Base-by-base conservation (phyloP, 495 filamentous ascomycete genomes). In the Hypoxylon fuscum region DNA sequence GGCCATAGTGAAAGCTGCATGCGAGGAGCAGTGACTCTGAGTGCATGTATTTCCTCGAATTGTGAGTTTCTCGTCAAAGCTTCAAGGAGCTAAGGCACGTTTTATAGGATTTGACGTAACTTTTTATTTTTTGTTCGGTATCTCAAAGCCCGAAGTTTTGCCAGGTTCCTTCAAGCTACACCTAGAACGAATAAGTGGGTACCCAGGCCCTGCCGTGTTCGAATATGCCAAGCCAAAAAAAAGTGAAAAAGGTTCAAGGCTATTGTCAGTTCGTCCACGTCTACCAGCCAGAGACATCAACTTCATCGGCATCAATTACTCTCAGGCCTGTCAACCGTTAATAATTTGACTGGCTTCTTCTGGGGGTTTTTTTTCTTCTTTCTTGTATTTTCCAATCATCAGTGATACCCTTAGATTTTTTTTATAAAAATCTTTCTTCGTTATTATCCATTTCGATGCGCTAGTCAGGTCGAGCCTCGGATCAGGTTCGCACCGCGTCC, bases 371-470 rank as follows among this genome's bases (percentile, higher is more conserved):
- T 41, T 47, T 47, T 18, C 21, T 57, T 42, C 31, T 55, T 59
- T 65, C 40, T 45, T 60, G 45, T 45, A 60, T 65, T 55, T 65
- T 47, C 59, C 57, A 41, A 50, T 17, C 38, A 22, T n/a, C 50
- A 23, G 54, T 59, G 62, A 65, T 59, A 59, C 55, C 50, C 62
- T 6, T 51, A 46, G 38, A 51, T 65, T 51, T 44, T 47, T 46
- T n/a, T n/a, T n/a, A n/a, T n/a, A n/a, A n/a, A n/a, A 3, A 38
- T n/a, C 1, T 44, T 23, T 47, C 50, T 15, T 45, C 18, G 37
- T 35, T 14, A 41, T 50, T 11, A 31, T 27, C 53, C 0, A 21
- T 25, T 31, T 52, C 20, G 29, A 56, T 56, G 45, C 37, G 51
- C 45, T 43, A 40, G 31, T 18, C 48, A 40, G 44, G 22, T 50